Conservation (phyloP, 805 yeast genomes). For the Ogataea polymorpha region DNA sequence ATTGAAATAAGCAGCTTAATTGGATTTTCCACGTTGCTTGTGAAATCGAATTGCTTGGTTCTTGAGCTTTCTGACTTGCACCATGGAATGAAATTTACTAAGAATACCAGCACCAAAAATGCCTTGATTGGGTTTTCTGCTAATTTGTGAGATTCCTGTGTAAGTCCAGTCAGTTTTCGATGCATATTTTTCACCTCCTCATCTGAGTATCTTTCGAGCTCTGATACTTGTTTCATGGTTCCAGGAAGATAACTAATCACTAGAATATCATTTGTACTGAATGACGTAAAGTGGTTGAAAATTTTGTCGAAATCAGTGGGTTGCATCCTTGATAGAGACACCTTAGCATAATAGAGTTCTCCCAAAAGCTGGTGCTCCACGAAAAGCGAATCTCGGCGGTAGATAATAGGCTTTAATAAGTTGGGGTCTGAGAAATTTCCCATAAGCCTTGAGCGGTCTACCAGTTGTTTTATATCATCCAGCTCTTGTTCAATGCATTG, state of each 20-base stretch:
- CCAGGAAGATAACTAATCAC: conserved; percentile 64
- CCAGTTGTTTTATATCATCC: conserved; percentile 47
- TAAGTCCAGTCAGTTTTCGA: conserved; percentile 34
- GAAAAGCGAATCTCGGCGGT: conserved; percentile 60
- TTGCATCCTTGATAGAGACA: conserved; percentile 25
- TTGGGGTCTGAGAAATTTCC: conserved; percentile 45
- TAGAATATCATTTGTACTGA: conserved; percentile 61
- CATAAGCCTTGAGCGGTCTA: conserved; percentile 51
- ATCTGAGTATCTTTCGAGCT: conserved; percentile 35
- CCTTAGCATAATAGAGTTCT: conserved; percentile 50
- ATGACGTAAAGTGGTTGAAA: conserved; percentile 42
- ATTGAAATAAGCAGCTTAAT: conserved; percentile 54
- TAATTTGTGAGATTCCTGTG: conserved; percentile 39
- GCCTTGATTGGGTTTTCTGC: conserved; percentile 48
- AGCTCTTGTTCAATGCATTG: conserved; percentile 55
- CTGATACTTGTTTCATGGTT: conserved; percentile 43
- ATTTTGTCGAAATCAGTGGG: conserved; percentile 32
- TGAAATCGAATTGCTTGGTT: conserved; percentile 47
- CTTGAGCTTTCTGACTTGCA: conserved; percentile 50
- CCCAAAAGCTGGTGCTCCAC: conserved; percentile 71
- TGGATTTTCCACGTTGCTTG: conserved; percentile 47
- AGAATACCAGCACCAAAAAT: conserved; percentile 47
- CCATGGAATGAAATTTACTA: conserved; percentile 63
- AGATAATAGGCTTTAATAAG: conserved; percentile 48
- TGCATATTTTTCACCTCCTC: conserved; percentile 39